phyloP scores from a whole-genome alignment of 2,329 filamentous ascomycete genomes.

The Cladosporium sp. region DNA sequence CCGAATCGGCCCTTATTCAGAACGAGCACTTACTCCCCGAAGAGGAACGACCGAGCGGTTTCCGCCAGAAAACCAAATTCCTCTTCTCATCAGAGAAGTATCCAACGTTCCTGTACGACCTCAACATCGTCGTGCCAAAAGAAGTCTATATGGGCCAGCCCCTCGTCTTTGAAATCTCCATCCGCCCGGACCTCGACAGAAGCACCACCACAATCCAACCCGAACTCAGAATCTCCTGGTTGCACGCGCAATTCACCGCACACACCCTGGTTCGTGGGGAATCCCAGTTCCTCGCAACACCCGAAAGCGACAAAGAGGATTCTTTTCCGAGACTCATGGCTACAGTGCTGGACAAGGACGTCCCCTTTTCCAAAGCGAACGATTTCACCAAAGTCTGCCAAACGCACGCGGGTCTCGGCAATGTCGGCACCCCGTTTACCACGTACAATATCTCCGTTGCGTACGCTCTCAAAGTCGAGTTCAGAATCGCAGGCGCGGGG shows the following conservation, averaged over 20 bases:
- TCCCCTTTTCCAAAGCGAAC: conserved; percentile 13
- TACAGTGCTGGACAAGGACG: background rate
- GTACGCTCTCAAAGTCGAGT: conserved; percentile 7
- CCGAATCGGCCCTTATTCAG: conserved; percentile 12
- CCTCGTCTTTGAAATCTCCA: conserved; percentile 3
- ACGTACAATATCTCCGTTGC: conserved; percentile 14
- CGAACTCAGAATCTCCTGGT: background rate
- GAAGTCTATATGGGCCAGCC: conserved; percentile 6
- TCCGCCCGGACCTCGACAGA: conserved; percentile 5
- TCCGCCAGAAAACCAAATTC: conserved; percentile 22
- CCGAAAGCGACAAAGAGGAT: background rate
- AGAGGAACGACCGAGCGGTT: conserved; percentile 17
- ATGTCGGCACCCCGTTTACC: conserved; percentile 4
- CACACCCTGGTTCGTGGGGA: conserved; percentile 1
- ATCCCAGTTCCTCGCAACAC: background rate
- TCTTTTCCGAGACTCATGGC: background rate
- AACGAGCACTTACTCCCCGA: conserved; percentile 21
- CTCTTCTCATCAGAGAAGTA: conserved; percentile 20
- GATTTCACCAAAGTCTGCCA: conserved; percentile 6
- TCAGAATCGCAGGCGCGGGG: conserved; percentile 1
- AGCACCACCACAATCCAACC: conserved; percentile 9
- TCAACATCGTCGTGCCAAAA: background rate
- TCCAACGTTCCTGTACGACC: conserved; percentile 18
- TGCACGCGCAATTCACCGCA: conserved; percentile 1
- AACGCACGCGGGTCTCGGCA: background rate